A percentile compares a stretch with the other conserved stretches of the same genome.
Evolutionary conservation across 2,329 filamentous ascomycete species (phyloP).

Genomic region (Arthrobotrys entomopaga): DNA sequence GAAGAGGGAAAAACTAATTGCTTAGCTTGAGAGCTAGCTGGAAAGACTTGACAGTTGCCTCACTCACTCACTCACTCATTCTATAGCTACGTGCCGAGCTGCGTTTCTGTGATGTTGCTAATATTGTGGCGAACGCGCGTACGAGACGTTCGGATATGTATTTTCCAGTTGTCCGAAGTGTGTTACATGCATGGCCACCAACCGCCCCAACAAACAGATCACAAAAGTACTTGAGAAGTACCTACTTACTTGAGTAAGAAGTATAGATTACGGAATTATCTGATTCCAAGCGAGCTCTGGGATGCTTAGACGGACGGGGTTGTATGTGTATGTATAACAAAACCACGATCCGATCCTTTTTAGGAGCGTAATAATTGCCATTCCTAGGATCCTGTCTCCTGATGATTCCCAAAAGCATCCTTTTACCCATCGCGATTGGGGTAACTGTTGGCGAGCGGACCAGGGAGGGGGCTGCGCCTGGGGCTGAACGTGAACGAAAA

Average conservation of each 20-base stretch:
- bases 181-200: slow-evolving; percentile 32
- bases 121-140: slow-evolving; percentile 46
- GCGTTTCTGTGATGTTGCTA: slow-evolving; percentile 15
- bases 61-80: not conserved
- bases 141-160: slow-evolving; percentile 25
- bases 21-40: no score
- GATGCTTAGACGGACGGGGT: slow-evolving; percentile 25
- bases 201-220: slow-evolving; percentile 8
- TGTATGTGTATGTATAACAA: no score
- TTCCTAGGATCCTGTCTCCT: not conserved
- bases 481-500: slow-evolving; percentile 28
- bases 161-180: slow-evolving; percentile 14
- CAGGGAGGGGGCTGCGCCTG: slow-evolving; percentile 42
- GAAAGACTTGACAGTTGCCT: no score
- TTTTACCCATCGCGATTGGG: slow-evolving; percentile 1
- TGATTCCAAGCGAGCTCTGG: slow-evolving; percentile 43
- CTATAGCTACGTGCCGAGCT: no score
- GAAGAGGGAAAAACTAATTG: no score
- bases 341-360: not conserved
- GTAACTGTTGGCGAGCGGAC: slow-evolving; percentile 32
- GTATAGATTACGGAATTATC: not conserved
- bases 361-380: not conserved
- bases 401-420: slow-evolving; percentile 6
- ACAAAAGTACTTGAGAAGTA: no score
- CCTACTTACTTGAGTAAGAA: no score